Percentiles rank a stretch among this genome's conserved stretches.
These are phyloP conservation scores for Podospora pseudoanserina DNA, from an alignment of 495 filamentous ascomycete species.

Conservation along the genomic window DNA sequence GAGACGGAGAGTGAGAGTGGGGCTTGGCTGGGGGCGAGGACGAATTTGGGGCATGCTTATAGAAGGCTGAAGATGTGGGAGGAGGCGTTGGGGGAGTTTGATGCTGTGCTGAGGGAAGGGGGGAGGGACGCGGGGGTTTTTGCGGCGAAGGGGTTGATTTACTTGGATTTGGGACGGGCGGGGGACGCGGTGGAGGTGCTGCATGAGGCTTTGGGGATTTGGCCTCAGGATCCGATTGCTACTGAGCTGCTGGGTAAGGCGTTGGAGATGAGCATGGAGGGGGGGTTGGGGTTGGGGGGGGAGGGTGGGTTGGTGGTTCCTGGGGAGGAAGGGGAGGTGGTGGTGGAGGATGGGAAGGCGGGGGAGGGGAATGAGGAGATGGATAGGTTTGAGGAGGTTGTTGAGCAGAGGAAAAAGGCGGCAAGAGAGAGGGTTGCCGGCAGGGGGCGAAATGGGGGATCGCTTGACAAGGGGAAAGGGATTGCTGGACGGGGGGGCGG, in stretches of 20 bases:
- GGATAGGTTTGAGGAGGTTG: slow-evolving; percentile 33
- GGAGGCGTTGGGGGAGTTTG: slow-evolving; percentile 72
- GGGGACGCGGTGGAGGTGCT: slow-evolving; percentile 64
- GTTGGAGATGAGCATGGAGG: slow-evolving; percentile 39
- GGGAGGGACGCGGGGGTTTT: slow-evolving; percentile 69
- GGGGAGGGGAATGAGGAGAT: slow-evolving; percentile 34
- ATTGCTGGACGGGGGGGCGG: slow-evolving; percentile 15
- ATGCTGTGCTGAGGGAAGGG: slow-evolving; percentile 74
- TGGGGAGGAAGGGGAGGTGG: neutral
- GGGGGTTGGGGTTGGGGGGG: slow-evolving; percentile 10
- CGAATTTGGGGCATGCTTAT: slow-evolving; percentile 85
- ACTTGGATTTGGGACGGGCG: slow-evolving; percentile 62
- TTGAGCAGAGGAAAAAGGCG: slow-evolving; percentile 28
- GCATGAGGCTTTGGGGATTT: slow-evolving; percentile 70
- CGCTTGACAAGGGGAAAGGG: slow-evolving; percentile 28
- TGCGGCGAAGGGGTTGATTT: slow-evolving; percentile 68
- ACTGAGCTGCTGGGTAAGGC: slow-evolving; percentile 72
- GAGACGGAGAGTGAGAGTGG: slow-evolving; percentile 76
- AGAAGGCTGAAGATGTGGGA: slow-evolving; percentile 66
- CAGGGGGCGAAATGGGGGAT: slow-evolving; percentile 8
- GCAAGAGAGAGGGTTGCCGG: slow-evolving; percentile 26
- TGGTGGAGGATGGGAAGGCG: slow-evolving; percentile 54
- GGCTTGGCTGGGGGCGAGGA: slow-evolving; percentile 82
- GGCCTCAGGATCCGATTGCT: slow-evolving; percentile 67
- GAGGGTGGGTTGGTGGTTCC: slow-evolving; percentile 2